Base-by-base conservation (phyloP, 1,139 yeast genomes). In the Nakaseomyces sp. region DNA sequence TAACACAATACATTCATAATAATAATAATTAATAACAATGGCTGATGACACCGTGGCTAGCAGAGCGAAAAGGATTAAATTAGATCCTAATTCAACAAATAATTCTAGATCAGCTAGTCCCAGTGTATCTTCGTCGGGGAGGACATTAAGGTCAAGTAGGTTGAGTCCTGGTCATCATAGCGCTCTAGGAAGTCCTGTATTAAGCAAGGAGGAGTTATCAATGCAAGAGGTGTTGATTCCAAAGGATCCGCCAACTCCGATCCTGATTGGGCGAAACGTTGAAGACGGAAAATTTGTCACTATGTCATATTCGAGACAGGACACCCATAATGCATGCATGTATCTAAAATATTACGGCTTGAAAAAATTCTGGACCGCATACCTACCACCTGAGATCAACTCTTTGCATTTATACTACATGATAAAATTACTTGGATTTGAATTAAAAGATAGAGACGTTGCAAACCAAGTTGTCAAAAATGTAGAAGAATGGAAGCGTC, bases 261-360 rank as follows among this genome's bases (percentile, higher is more conserved):
- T 35, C 7, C 38, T 35, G 3, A 51, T 63, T 28, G 54, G 53
- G 13, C 52, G 47, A 26, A 53, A 58, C 43, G 35, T 46, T 10
- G 42, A 43, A 1, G 58, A 61, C 7, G 65, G 66, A 1, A 59
- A 61, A 45, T 66, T 63, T 53, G 48, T 55, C 2, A 50, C 65
- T 13, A 70, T 70, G 0, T 43, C 46, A 3, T 58, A 70, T 32
- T 58, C 73, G 0, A 70, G 67, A 43, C 72, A 69, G 28, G 67
- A 68, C 30, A 65, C 73, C 7, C 58, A 69, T 15, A 67, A 73
- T 47, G 79, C 87, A 1, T 71, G 93, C 45, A 67, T 70, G 46
- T 78, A 59, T 52, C 63, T 87, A 43, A 82, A 82, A 56, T 62
- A 66, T 15, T 63, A 75, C 47, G 95, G 95, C 0, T 71, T 76